Base-by-base conservation (phyloP, 2,329 filamentous ascomycete species). In the Remersonia thermophila region DNA sequence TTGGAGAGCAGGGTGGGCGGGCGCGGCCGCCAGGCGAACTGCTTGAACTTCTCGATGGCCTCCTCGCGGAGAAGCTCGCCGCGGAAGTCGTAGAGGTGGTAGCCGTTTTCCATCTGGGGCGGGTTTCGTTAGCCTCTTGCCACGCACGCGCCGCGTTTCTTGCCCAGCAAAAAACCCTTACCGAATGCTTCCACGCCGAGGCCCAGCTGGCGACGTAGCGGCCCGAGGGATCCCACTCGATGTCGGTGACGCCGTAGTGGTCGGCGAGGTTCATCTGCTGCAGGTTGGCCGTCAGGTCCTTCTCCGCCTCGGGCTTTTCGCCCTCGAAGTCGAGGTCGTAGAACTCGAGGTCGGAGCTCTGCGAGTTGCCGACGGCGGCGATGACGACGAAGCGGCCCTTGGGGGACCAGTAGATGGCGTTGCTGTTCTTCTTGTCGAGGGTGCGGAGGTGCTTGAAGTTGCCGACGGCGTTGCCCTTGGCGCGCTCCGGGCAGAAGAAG, bases 341-440 rank as follows among this genome's bases (percentile, higher is more conserved):
- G 67, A 98, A 98, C 57, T 98, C 91, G 41, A 98, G 77, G 46
- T 98, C 91, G 46, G 85, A 93, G 63, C 80, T 89, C 61, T 94
- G 84, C 56, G 86, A 80, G 53, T 87, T 95, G 61, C 83, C 77
- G 36, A 98, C 84, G 9, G 91, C 93, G 36, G 86, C 91, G 37
- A 98, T 77, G 32, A 96, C 80, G 27, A 96, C 89, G 54, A 98
- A 98, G 33, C 91, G 80, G 36, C 91, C 91, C 59, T 80, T 84
- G 16, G 91, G 91, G 14, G 86, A 93, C 91, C 91, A 98, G 76
- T 96, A 96, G 55, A 98, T 98, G 47, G 84, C 87, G 56, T 98
- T 98, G 73, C 83, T 94, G 65, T 93, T 96, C 77, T 96, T 96
- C 77, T 96, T 96, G 53, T 98, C 91, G 38, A 94, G 70, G 7